These are phyloP conservation scores for Xylaria bambusicola DNA, from an alignment of 495 filamentous ascomycete species.

Conservation along the genomic window DNA sequence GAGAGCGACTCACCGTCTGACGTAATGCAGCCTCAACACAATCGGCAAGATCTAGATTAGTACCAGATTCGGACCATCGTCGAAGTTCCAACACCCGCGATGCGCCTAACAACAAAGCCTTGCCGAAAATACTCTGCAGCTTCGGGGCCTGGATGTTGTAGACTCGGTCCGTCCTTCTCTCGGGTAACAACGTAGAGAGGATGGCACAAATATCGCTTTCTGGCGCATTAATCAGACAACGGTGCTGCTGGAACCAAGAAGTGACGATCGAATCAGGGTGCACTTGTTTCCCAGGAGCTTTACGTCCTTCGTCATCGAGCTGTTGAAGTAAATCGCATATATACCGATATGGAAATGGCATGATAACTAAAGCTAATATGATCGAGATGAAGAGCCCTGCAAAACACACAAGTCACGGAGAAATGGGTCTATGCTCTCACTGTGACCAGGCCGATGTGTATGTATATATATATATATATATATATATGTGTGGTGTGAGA, in stretches of 20 bases:
- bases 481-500: not conserved
- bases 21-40: constrained; percentile 69
- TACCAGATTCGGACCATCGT: constrained; percentile 57
- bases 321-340: constrained; percentile 41
- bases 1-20: constrained; percentile 56
- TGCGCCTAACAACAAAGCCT: constrained; percentile 61
- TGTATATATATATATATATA: not conserved
- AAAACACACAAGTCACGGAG: not conserved
- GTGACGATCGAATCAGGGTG: constrained; percentile 43
- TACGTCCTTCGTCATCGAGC: constrained; percentile 34
- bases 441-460: not conserved
- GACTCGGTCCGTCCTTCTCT: constrained; percentile 72
- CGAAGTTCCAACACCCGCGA: constrained; percentile 62
- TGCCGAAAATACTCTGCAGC: constrained; percentile 64
- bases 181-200: constrained; percentile 72
- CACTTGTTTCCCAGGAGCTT: constrained; percentile 32
- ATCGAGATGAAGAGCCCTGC: not conserved
- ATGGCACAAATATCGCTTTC: constrained; percentile 59
- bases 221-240: constrained; percentile 49
- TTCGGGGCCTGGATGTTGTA: constrained; percentile 64
- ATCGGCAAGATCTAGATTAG: constrained; percentile 63
- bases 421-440: not conserved
- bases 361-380: constrained; percentile 18
- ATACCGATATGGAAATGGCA: constrained; percentile 35
- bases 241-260: constrained; percentile 65